These are phyloP conservation scores for Picochlorum costavermella DNA, from an alignment of 139 green algal genomes.

Conservation along the genomic window DNA sequence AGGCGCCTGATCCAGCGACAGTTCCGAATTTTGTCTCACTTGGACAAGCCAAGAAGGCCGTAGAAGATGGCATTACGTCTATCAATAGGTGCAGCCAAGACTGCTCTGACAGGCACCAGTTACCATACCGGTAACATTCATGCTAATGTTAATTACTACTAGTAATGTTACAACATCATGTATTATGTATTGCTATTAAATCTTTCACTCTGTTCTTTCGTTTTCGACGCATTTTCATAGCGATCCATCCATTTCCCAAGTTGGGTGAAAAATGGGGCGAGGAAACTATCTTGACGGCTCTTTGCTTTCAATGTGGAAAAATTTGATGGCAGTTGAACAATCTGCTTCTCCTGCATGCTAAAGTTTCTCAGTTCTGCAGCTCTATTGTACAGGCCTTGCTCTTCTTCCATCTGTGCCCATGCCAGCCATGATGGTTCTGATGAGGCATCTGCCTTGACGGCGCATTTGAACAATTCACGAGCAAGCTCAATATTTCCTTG, in stretches of 20 bases:
- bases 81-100: no score
- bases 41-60: conserved; percentile 2
- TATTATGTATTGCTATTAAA: conserved; percentile 2
- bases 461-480: conserved; percentile 86
- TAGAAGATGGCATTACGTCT: conserved; percentile 8
- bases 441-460: conserved; percentile 69
- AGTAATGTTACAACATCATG: neutral
- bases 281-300: neutral
- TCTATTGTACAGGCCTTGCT: conserved; percentile 54
- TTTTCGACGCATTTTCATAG: conserved; percentile 15
- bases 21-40: conserved; percentile 23
- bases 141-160: no score
- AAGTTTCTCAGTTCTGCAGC: conserved; percentile 77
- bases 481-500: conserved; percentile 62
- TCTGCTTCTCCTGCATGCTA: conserved; percentile 51
- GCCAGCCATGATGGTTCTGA: conserved; percentile 59
- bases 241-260: conserved; percentile 22
- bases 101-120: no score
- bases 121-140: no score
- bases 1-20: neutral
- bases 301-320: conserved; percentile 45
- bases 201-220: neutral
- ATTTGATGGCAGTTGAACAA: conserved; percentile 50
- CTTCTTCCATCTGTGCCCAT: conserved; percentile 86
- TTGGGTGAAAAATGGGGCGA: conserved; percentile 13